A percentile compares a stretch with the other conserved stretches of the same genome.
Conservation (phyloP, 2,329 filamentous ascomycete species). For the Xylaria sp. region DNA sequence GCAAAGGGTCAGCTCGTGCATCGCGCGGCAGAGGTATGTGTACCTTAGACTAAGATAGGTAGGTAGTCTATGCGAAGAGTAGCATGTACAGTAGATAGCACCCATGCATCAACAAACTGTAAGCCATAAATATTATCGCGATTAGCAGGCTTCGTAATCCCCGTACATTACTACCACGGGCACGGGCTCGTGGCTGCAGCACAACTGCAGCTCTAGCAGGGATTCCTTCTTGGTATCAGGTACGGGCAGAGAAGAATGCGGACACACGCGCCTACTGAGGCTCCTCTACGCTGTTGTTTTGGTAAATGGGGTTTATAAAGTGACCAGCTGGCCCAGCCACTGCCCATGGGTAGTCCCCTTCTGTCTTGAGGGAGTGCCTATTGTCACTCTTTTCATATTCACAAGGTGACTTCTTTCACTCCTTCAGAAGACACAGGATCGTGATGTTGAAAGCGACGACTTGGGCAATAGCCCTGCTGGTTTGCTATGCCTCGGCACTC, state of each 20-base stretch:
- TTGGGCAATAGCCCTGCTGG: slow-evolving; percentile 33
- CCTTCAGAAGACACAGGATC: slow-evolving; percentile 21
- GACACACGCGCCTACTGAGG: neutral
- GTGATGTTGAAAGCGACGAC: slow-evolving; percentile 26
- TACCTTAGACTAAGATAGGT: neutral
- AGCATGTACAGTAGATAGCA: neutral
- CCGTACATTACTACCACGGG: neutral
- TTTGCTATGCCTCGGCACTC: slow-evolving; percentile 29
- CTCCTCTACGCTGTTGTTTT: neutral
- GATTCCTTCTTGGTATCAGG: slow-evolving; percentile 14
- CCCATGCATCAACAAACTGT: neutral
- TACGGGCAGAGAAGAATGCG: neutral
- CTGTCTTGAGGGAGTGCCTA: slow-evolving; percentile 18
- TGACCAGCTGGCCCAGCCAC: slow-evolving; percentile 18
- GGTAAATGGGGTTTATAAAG: slow-evolving; percentile 28
- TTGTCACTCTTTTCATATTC: slow-evolving; percentile 25
- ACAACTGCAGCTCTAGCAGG: slow-evolving; percentile 27
- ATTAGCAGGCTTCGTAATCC: slow-evolving; percentile 20
- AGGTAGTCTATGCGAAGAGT: slow-evolving; percentile 12
- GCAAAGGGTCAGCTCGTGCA: neutral
- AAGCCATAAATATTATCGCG: slow-evolving; percentile 7
- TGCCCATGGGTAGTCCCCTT: neutral
- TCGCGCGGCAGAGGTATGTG: neutral
- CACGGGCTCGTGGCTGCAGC: slow-evolving; percentile 4
- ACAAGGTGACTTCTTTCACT: slow-evolving; percentile 23